A percentile compares a stretch with the other conserved stretches of the same genome.
These are phyloP conservation scores for Rutidosis leptorrhynchoides DNA, from an alignment of 129 eudicot genomes.

Conservation along the genomic window DNA sequence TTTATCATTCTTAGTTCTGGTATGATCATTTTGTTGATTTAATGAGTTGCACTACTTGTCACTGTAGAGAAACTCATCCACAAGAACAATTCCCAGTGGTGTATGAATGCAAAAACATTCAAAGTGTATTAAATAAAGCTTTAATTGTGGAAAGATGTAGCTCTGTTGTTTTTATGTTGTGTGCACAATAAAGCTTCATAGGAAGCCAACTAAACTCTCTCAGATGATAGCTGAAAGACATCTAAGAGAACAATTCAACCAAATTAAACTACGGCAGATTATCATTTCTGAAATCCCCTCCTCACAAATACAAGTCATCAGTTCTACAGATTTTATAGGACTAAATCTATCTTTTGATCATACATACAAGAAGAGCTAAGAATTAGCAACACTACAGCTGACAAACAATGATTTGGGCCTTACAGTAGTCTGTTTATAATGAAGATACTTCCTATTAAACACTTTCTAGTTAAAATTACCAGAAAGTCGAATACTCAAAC, in stretches of 20 bases:
- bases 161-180: background rate
- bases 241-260: background rate
- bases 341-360: background rate
- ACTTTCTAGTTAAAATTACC: background rate
- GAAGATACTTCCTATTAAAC: background rate
- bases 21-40: background rate
- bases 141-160: background rate
- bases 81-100: background rate
- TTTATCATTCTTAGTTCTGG: background rate
- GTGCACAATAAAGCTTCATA: background rate
- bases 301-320: background rate
- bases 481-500: constrained; percentile 7
- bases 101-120: background rate
- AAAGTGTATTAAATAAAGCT: background rate
- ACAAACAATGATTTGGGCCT: background rate
- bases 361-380: background rate
- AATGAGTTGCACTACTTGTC: background rate
- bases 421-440: background rate
- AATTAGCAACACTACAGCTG: background rate
- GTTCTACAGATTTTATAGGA: background rate
- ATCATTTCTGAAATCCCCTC: background rate
- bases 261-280: background rate
- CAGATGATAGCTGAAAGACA: background rate
- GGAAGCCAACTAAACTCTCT: background rate
- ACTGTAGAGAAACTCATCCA: background rate